These are phyloP conservation scores for Coemansia sp. DNA, from an alignment of 192 early-diverging fungal genomes.

Conservation along the genomic window DNA sequence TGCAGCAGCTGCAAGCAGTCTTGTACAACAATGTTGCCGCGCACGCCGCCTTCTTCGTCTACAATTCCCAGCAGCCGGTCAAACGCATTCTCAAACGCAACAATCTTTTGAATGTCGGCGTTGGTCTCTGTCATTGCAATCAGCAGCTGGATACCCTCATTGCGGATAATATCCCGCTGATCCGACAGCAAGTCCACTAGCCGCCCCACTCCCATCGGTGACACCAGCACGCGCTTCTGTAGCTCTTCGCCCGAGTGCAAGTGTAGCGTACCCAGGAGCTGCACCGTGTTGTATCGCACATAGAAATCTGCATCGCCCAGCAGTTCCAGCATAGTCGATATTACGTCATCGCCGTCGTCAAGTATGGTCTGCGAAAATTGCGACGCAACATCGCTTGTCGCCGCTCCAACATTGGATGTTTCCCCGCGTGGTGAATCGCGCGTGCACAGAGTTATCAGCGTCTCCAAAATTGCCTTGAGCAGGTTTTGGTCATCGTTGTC, in stretches of 20 bases:
- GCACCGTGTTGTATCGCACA: constrained; percentile 86
- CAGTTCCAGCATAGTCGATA: constrained; percentile 80
- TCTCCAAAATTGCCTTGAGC: constrained; percentile 82
- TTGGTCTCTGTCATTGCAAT: constrained; percentile 89
- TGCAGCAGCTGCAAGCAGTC: constrained; percentile 97
- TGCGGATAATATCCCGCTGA: constrained; percentile 91
- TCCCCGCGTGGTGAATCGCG: constrained; percentile 52
- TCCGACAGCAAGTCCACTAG: constrained; percentile 95
- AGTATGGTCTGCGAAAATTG: constrained; percentile 40
- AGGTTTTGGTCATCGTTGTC: constrained; percentile 85
- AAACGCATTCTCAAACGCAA: constrained; percentile 98
- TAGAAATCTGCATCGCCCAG: constrained; percentile 93
- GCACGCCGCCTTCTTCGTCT: constrained; percentile 84
- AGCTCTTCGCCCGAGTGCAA: constrained; percentile 55
- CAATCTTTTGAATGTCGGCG: constrained; percentile 97
- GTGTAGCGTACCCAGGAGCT: constrained; percentile 77
- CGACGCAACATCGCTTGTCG: constrained; percentile 26
- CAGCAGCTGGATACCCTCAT: constrained; percentile 89
- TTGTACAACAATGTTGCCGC: constrained; percentile 89
- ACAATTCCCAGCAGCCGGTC: constrained; percentile 87
- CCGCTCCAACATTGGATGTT: constrained; percentile 1
- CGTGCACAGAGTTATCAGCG: constrained; percentile 60
- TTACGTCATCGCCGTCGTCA: constrained; percentile 56
- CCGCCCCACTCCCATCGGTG: constrained; percentile 77
- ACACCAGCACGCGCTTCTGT: constrained; percentile 82